Evolutionary conservation across 306 rosid species (phyloP).

Genomic region (Trifolium repens): DNA sequence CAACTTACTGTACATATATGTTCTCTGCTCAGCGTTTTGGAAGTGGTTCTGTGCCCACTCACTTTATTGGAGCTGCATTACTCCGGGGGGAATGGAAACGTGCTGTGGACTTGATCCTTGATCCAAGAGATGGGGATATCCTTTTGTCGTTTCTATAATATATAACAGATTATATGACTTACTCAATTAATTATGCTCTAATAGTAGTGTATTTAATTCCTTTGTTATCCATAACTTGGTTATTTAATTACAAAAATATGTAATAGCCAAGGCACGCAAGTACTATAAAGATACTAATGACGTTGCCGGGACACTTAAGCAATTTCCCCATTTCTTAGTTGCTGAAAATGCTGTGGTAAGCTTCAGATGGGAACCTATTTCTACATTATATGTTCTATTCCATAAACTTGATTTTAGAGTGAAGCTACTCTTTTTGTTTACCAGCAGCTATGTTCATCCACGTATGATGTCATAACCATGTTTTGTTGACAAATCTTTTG

Average conservation of each 20-base stretch:
- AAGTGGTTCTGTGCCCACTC: conserved; percentile 94
- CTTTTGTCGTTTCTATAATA: conserved; percentile 52
- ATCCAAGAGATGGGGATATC: conserved; percentile 99
- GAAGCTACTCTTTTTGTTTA: conserved; percentile 28
- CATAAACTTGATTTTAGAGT: conserved; percentile 4
- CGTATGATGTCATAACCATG: conserved; percentile 18
- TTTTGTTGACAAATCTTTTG: conserved; percentile 40
- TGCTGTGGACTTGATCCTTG: conserved; percentile 83
- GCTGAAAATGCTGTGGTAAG: conserved; percentile 95
- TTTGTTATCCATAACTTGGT: conserved; percentile 56
- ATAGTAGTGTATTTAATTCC: conserved; percentile 16
- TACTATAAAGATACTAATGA: conserved; percentile 79
- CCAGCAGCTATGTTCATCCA: conserved; percentile 8
- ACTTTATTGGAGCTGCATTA: conserved; percentile 77
- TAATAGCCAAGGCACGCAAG: conserved; percentile 70
- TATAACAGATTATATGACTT: conserved; percentile 30
- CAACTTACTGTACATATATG: conserved; percentile 42
- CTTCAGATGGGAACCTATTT: conserved; percentile 42
- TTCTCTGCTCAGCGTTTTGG: conserved; percentile 82
- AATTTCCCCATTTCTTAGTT: conserved; percentile 80
- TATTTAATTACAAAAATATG: conserved; percentile 66
- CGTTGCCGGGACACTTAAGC: conserved; percentile 85
- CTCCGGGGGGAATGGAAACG: conserved; percentile 88
- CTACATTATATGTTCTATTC: conserved; percentile 34
- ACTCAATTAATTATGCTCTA: conserved; percentile 39